Evolutionary conservation across 177 flowering plant species (phyloP).

Genomic region (Vitis hybrid): DNA sequence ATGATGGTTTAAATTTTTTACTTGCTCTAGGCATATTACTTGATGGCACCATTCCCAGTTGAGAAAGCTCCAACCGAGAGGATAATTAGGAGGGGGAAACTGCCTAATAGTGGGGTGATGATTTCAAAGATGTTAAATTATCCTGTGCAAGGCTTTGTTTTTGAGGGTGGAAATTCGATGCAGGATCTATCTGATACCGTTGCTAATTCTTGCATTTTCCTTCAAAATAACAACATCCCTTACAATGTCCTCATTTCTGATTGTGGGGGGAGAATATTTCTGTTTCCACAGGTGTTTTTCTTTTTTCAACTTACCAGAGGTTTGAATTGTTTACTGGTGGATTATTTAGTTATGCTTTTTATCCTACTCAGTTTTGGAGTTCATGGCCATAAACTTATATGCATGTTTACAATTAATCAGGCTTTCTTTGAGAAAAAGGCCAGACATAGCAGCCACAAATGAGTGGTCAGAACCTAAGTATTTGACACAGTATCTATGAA

Average conservation of each 20-base stretch:
- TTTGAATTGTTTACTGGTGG: not conserved
- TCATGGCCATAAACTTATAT: no score
- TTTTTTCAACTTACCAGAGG: not conserved
- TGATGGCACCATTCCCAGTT: conserved; percentile 45
- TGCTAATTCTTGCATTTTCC: conserved; percentile 56
- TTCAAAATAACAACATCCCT: conserved; percentile 70
- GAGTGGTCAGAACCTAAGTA: no score
- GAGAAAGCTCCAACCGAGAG: conserved; percentile 45
- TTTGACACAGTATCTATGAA: no score
- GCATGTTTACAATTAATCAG: no score
- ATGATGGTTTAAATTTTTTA: not conserved
- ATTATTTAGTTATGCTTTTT: no score
- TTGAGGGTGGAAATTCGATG: conserved; percentile 61
- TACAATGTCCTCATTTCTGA: conserved; percentile 73
- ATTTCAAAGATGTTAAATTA: conserved; percentile 40
- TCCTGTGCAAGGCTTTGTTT: conserved; percentile 67
- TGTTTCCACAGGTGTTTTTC: conserved; percentile 73
- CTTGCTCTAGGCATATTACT: conserved; percentile 46
- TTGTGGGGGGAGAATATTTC: conserved; percentile 58
- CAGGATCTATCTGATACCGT: conserved; percentile 56
- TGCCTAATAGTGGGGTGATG: conserved; percentile 32
- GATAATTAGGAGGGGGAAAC: conserved; percentile 11
- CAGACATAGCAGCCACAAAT: no score
- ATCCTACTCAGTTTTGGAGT: no score
- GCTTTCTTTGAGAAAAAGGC: no score